Percentiles rank a stretch among this genome's conserved stretches.
These are phyloP conservation scores for Plicaturopsis crispa DNA, from an alignment of 768 basidiomycete genomes.

Conservation along the genomic window DNA sequence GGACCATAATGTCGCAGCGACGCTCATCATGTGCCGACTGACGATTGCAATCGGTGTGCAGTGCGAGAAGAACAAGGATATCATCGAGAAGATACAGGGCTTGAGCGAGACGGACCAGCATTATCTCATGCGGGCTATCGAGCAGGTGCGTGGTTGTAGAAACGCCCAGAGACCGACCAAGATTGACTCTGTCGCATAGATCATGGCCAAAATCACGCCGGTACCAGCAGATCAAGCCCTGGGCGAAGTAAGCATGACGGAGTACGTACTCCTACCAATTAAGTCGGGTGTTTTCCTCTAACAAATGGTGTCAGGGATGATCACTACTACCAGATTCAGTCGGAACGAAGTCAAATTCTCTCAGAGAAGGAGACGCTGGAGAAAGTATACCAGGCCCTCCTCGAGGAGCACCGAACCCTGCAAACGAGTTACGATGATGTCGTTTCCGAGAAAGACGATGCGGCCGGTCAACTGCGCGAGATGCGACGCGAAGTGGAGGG, in stretches of 20 bases:
- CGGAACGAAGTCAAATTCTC: constrained; percentile 66
- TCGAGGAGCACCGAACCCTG: constrained; percentile 68
- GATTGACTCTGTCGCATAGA: too few species aligned
- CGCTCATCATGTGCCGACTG: constrained; percentile 69
- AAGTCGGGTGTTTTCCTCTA: background rate
- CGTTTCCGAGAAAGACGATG: constrained; percentile 74
- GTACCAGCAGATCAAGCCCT: constrained; percentile 37
- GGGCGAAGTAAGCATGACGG: constrained; percentile 66
- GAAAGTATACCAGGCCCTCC: constrained; percentile 66
- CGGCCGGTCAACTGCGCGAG: constrained; percentile 52
- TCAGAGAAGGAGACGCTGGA: constrained; percentile 85
- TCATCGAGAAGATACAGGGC: constrained; percentile 84
- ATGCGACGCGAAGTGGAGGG: constrained; percentile 51
- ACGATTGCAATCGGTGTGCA: constrained; percentile 85
- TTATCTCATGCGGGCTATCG: constrained; percentile 87
- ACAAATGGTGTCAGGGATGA: constrained; percentile 57
- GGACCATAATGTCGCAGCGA: constrained; percentile 56
- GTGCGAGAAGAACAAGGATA: constrained; percentile 80
- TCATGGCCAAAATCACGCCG: constrained; percentile 68
- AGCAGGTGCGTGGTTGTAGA: constrained; percentile 54
- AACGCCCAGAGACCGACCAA: too few species aligned
- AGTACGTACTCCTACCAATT: constrained; percentile 44
- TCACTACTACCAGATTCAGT: constrained; percentile 82
- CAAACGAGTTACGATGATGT: constrained; percentile 75
- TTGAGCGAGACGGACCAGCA: constrained; percentile 82